A percentile compares a stretch with the other conserved stretches of the same genome.
Evolutionary conservation across 2,329 filamentous ascomycete genomes (phyloP).

Genomic region (Beauveria brongniartii): DNA sequence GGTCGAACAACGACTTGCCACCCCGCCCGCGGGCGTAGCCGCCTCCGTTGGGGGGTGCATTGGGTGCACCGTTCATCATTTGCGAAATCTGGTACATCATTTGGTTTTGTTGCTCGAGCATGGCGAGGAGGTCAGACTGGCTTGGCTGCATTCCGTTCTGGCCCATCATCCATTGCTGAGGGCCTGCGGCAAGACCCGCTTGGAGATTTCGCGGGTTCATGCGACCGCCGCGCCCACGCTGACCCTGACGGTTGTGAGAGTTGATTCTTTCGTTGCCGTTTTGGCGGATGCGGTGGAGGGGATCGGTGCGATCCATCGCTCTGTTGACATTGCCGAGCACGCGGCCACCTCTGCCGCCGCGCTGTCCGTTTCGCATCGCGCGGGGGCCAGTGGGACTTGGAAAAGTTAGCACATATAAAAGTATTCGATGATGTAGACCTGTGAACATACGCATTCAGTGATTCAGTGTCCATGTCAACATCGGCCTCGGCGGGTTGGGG

Average conservation of each 20-base stretch:
- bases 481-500: constrained; percentile 21
- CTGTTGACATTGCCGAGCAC: constrained; percentile 81
- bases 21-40: constrained; percentile 35
- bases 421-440: not conserved
- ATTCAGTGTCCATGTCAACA: constrained; percentile 59
- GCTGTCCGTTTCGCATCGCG: constrained; percentile 75
- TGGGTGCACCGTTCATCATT: constrained; percentile 51
- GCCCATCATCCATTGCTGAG: constrained; percentile 40
- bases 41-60: constrained; percentile 36
- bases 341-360: constrained; percentile 63
- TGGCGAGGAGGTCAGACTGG: constrained; percentile 57
- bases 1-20: constrained; percentile 64
- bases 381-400: constrained; percentile 85
- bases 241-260: constrained; percentile 59
- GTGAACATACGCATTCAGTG: constrained; percentile 51
- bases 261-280: constrained; percentile 74
- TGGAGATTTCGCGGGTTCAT: constrained; percentile 46
- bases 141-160: constrained; percentile 23
- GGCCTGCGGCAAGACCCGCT: constrained; percentile 35
- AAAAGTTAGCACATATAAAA: constrained; percentile 29
- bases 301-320: constrained; percentile 72
- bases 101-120: constrained; percentile 79
- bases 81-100: constrained; percentile 74
- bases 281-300: constrained; percentile 70
- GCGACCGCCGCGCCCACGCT: constrained; percentile 40